Base-by-base conservation (phyloP, 1,139 yeast species). In the Pichia sp. region DNA sequence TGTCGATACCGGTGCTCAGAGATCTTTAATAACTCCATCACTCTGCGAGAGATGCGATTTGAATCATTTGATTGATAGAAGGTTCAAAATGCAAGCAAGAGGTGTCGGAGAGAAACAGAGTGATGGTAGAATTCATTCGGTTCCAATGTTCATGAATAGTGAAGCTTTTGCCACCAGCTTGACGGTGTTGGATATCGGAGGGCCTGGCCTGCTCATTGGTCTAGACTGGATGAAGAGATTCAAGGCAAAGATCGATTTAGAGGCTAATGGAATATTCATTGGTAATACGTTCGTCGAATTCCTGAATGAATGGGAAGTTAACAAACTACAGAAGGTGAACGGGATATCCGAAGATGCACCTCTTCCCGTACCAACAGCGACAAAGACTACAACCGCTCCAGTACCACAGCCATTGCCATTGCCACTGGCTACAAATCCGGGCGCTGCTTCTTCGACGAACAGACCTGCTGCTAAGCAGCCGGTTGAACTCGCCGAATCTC, bases 1-100 rank as follows among this genome's bases (percentile, higher is more conserved):
- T 64, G 94, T 91, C 10, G 99, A 91, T 56, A 77, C 96, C 0
- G 98, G 99, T 2, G 98, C 99, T 1, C 96, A 87, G 57, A 68
- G 77, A 29, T 87, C 98, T 0, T 80, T 88, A 34, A 81, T 80
- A 56, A 77, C 87, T 16, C 83, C 94, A 1, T 62, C 65, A 29
- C 66, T 91, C 47, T 96, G 94, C 0, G 82, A 80, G 45, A 64
- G 66, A 39, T 75, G 91, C 37, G 84, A 85, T 1, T 62, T 91
- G 29, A 63, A 77, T 18, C 74, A 82, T 47, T 63, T 87, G 37
- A 76, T 91, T n/a, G 99, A 91, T 55, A 75, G 63, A 42, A 66
- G 96, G 44, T 86, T 80, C 57, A 67, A 67, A 33, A 95, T 96
- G 18, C 76, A 77, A 49, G 97, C 95, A 2, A 65, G 74, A 44